Percentiles rank a stretch among this genome's conserved stretches.
These are phyloP conservation scores for Collybia nuda DNA, from an alignment of 768 basidiomycete species.

Conservation along the genomic window DNA sequence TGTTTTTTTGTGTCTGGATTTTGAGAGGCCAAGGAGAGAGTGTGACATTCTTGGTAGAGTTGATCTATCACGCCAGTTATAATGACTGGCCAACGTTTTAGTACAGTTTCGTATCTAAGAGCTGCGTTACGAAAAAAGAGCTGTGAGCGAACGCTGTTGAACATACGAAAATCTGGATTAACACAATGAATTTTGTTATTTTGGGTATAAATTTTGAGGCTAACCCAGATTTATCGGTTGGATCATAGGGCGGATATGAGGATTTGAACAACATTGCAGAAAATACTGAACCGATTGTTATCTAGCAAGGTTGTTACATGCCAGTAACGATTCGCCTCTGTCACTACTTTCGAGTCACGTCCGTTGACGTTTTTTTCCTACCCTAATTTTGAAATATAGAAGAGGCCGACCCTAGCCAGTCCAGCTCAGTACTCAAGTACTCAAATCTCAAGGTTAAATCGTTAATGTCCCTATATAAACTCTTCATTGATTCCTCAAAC, in stretches of 20 bases:
- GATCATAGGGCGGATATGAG: conserved; percentile 72
- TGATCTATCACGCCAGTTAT: conserved; percentile 79
- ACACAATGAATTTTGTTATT: not conserved
- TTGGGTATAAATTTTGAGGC: conserved; percentile 11
- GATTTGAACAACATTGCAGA: conserved; percentile 35
- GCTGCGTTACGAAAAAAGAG: not conserved
- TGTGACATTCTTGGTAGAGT: conserved; percentile 68
- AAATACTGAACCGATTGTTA: no score
- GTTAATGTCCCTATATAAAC: no score
- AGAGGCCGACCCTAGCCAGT: no score
- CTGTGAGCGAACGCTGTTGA: not conserved
- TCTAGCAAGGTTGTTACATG: no score
- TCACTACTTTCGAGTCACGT: no score
- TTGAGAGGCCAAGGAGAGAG: conserved; percentile 44
- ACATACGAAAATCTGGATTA: conserved; percentile 63
- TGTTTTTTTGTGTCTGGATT: conserved; percentile 17
- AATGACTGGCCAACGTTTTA: conserved; percentile 82
- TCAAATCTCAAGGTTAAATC: no score
- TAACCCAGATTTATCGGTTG: conserved; percentile 65
- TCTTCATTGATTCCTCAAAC: no score
- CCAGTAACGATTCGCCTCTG: no score
- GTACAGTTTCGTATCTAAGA: conserved; percentile 72
- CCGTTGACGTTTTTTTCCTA: no score
- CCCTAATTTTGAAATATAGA: no score
- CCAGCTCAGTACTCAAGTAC: no score